phyloP scores from a whole-genome alignment of 2,329 filamentous ascomycete genomes.

The Cordyceps fumosorosea region DNA sequence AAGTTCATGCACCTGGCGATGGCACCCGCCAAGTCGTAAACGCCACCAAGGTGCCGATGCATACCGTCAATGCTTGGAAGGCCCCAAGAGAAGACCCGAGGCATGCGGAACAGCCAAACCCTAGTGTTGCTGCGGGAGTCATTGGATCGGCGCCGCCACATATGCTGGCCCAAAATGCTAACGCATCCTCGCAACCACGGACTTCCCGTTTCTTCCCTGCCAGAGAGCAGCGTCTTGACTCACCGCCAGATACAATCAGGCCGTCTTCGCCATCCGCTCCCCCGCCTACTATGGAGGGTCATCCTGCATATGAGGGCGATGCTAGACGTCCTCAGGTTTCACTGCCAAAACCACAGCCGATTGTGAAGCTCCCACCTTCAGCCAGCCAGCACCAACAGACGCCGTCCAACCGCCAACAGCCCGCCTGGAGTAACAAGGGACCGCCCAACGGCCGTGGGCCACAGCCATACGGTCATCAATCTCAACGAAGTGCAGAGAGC shows the following conservation, averaged over 20 bases:
- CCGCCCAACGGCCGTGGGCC: slow-evolving; percentile 12
- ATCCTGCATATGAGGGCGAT: slow-evolving; percentile 67
- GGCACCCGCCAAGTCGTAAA: slow-evolving; percentile 26
- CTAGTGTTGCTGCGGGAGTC: background rate
- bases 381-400: slow-evolving; percentile 9
- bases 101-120: background rate
- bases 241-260: slow-evolving; percentile 32
- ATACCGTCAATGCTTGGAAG: slow-evolving; percentile 26
- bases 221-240: slow-evolving; percentile 40
- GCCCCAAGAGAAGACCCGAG: slow-evolving; percentile 22
- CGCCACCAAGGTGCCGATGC: slow-evolving; percentile 23
- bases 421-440: slow-evolving; percentile 31
- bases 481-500: slow-evolving; percentile 27
- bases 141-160: slow-evolving; percentile 12
- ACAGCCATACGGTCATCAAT: slow-evolving; percentile 4
- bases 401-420: slow-evolving; percentile 20
- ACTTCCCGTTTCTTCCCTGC: slow-evolving; percentile 58
- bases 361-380: slow-evolving; percentile 71
- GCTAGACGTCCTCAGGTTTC: slow-evolving; percentile 59
- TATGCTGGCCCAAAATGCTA: slow-evolving; percentile 23
- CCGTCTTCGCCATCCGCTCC: slow-evolving; percentile 61
- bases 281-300: slow-evolving; percentile 61
- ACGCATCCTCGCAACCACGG: slow-evolving; percentile 39
- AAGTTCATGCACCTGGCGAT: slow-evolving; percentile 32
- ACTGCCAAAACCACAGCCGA: slow-evolving; percentile 62